Conservation (phyloP, 768 basidiomycete species). For the Russula sp. region DNA sequence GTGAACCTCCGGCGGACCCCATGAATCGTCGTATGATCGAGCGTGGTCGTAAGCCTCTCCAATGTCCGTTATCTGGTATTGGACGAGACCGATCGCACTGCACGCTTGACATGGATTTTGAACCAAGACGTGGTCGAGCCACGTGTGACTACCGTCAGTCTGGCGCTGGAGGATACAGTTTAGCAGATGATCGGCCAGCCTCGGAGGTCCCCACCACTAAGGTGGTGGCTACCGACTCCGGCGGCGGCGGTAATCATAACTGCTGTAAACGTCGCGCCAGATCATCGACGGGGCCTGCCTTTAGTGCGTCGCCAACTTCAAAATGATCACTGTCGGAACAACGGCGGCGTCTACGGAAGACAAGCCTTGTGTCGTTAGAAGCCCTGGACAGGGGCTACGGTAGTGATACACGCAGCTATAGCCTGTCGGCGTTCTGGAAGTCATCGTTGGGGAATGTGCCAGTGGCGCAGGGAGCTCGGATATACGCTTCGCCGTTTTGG, state of each 20-base stretch:
- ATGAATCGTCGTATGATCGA: no score
- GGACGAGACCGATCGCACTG: constrained; percentile 98
- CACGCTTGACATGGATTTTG: constrained; percentile 99
- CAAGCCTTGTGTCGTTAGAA: no score
- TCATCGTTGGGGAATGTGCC: no score
- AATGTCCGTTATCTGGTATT: constrained; percentile 98
- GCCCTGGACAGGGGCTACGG: no score
- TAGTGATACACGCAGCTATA: no score
- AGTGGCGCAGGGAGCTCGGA: no score
- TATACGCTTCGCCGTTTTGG: no score
- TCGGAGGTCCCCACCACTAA: constrained; percentile 35
- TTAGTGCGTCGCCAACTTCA: neutral
- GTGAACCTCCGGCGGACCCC: neutral
- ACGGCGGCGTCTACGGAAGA: no score
- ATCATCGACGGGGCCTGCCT: constrained; percentile 2
- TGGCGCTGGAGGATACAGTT: constrained; percentile 38
- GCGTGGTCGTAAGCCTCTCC: constrained; percentile 86
- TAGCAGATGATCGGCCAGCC: constrained; percentile 36
- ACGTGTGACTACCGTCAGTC: constrained; percentile 45
- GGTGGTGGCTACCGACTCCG: constrained; percentile 32
- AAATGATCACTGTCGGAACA: no score
- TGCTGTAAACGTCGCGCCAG: constrained; percentile 48
- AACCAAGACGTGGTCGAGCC: constrained; percentile 73
- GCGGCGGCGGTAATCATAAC: constrained; percentile 34
- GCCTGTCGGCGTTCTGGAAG: no score